Base-by-base conservation (phyloP, 163 green algal species). In the Scenedesmus sp. region DNA sequence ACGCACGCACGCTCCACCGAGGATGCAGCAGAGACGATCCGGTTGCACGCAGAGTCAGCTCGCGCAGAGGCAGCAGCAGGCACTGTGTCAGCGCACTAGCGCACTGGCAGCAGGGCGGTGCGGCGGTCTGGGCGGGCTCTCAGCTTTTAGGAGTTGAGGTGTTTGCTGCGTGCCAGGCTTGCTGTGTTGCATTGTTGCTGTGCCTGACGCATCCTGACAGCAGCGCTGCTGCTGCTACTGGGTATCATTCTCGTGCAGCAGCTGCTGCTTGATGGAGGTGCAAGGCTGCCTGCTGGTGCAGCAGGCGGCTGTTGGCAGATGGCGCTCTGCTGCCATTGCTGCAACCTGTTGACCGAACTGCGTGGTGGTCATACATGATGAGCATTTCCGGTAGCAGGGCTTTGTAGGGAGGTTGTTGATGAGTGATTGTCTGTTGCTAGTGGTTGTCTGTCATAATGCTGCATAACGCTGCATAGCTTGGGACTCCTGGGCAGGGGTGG, bases 21-120 rank as follows among this genome's bases (percentile, higher is more conserved):
- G 34, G 76, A 91, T 52, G 87, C 73, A 64, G 87, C 74, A 56
- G 87, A 91, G 57, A 87, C 87, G 6, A 91, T 91, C 23, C 46
- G 87, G 76, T n/a, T 91, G 60, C 74, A 91, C 67, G 88, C 82
- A 55, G 66, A 83, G 59, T 67, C 88, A 60, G 88, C 81, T 67
- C 88, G 81, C 4, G 88, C 88, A 59, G 88, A 92, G 59, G 84
- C 88, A 70, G 88, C 88, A 84, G 60, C 84, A 82, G 84, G 2
- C 13, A 23, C 70, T 52, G 70, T 79, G 23, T 6, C 84, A 89
- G 62, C 84, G 13, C 76, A 84, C 76, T 84, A 34, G 20, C 10
- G 20, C 67, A 77, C 34, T 46, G 9, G 20, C 9, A 46, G 67
- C 67, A 81, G 18, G 9, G 10, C 59, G 9, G 59, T 64, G 59